Evolutionary conservation across 225 moss, liverwort and hornwort genomes (phyloP).

Genomic region (Bryoerythrophyllum caledonicum): DNA sequence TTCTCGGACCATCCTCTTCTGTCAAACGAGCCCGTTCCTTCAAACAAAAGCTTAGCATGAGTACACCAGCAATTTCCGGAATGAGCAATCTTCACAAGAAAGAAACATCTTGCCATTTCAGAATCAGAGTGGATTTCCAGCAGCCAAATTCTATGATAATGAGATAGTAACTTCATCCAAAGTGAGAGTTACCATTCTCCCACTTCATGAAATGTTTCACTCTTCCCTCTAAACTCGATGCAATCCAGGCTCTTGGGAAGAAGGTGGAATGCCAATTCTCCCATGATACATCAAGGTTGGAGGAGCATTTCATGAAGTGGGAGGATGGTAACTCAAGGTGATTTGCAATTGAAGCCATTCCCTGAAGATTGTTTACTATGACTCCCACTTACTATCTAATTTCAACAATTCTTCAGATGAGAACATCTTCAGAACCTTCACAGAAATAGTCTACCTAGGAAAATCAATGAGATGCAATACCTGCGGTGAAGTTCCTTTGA

Average conservation of each 20-base stretch:
- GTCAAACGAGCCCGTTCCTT: conserved; percentile 57
- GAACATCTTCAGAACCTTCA: not conserved
- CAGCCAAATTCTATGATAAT: too few relatives aligned
- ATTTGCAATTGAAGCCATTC: too few relatives aligned
- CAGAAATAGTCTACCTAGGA: not conserved
- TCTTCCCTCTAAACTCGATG: too few relatives aligned
- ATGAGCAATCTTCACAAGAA: not conserved
- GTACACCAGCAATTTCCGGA: not conserved
- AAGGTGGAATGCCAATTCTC: too few relatives aligned
- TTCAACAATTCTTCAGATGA: conserved; percentile 10
- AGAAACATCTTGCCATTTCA: not conserved
- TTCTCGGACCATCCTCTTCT: conserved; percentile 44
- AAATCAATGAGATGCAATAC: conserved; percentile 26
- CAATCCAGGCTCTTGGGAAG: too few relatives aligned
- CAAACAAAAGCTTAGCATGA: conserved; percentile 22
- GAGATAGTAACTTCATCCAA: too few relatives aligned
- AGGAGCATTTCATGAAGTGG: too few relatives aligned
- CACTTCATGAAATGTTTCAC: too few relatives aligned
- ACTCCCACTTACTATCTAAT: not conserved
- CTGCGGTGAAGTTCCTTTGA: conserved; percentile 53
- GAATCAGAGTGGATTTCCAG: not conserved
- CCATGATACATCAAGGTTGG: too few relatives aligned
- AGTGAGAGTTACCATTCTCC: too few relatives aligned
- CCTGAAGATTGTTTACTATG: too few relatives aligned
- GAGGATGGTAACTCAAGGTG: too few relatives aligned